Base-by-base conservation (phyloP, 352 stramenopile species). In the Phytophthora agathidicida region DNA sequence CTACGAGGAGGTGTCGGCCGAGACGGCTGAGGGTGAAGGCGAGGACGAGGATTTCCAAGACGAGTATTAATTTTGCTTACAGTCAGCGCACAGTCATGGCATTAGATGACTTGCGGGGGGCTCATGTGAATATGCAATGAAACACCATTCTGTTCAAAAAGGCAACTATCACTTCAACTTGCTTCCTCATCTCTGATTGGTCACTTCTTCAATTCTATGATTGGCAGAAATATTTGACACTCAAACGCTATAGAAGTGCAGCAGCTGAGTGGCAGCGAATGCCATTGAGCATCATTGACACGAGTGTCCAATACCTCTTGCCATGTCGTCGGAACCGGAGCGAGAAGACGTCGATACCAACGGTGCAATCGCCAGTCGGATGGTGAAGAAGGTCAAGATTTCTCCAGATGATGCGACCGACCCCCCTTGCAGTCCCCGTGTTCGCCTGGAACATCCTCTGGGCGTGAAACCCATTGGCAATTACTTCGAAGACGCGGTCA, bases 1-100 rank as follows among this genome's bases (percentile, higher is more conserved):
- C 79, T 99, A 99, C 77, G 97, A 99, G 68, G 97, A 99, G 72
- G 97, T 99, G 58, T 98, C 93, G 22, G 96, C 96, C n/a, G 97
- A 99, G 79, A 98, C 96, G 19, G 93, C 95, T 23, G 97, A 99
- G 44, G 96, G 88, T 38, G 96, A 99, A 41, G 95, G 85, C 44
- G 94, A 98, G 62, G 93, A 97, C 43, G 96, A 98, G 52, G 94
- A 97, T 14, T 89, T 87, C 22, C 88, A 83, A 38, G 87, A 95
- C 31, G 83, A 97, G 68, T 96, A 96, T 71, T 96, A 94, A 52
- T 3, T 32, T 11, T 17, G 3, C 11, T 45, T 24, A n/a, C 5
- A 7, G 7, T 26, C 26, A 13, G 13, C 19, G 16, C 16, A 49
- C 19, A 7, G 32, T 19, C 20, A 46, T 19, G 32, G 23, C 39